Evolutionary conservation across 2,329 filamentous ascomycete species (phyloP).

Genomic region (Ascomycota sp.): DNA sequence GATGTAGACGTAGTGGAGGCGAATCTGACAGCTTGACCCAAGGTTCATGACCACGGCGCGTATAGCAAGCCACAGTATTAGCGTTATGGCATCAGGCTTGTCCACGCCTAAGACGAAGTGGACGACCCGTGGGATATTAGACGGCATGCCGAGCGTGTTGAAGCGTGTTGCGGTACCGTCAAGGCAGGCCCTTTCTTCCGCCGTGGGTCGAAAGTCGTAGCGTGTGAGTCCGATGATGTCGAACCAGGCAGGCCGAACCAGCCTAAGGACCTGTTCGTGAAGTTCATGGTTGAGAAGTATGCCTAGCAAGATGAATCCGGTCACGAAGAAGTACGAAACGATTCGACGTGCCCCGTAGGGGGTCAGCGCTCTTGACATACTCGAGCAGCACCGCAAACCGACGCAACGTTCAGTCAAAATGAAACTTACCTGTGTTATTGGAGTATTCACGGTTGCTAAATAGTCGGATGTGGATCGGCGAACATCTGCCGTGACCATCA

Average conservation of each 20-base stretch:
- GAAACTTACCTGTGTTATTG: no score
- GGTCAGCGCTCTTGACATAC: no score
- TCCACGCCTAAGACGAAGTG: constrained; percentile 1
- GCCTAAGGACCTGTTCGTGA: not conserved
- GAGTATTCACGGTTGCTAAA: no score
- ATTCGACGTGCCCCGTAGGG: no score
- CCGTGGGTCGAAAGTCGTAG: not conserved
- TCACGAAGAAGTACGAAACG: no score
- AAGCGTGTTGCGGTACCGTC: constrained; percentile 1
- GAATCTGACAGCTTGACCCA: not conserved
- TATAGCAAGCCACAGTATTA: not conserved
- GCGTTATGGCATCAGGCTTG: not conserved
- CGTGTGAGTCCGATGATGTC: constrained; percentile 1
- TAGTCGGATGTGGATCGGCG: no score
- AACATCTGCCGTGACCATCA: no score
- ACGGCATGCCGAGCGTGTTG: not conserved
- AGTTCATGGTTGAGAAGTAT: not conserved
- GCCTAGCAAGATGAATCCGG: no score
- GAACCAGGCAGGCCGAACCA: not conserved
- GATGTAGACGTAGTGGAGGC: constrained; percentile 1
- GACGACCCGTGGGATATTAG: not conserved
- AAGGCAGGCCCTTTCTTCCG: not conserved
- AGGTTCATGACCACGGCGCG: not conserved
- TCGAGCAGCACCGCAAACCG: no score
- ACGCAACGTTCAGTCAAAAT: no score